phyloP scores from a whole-genome alignment of 2,329 filamentous ascomycete species.

The Fusarium papillatum region DNA sequence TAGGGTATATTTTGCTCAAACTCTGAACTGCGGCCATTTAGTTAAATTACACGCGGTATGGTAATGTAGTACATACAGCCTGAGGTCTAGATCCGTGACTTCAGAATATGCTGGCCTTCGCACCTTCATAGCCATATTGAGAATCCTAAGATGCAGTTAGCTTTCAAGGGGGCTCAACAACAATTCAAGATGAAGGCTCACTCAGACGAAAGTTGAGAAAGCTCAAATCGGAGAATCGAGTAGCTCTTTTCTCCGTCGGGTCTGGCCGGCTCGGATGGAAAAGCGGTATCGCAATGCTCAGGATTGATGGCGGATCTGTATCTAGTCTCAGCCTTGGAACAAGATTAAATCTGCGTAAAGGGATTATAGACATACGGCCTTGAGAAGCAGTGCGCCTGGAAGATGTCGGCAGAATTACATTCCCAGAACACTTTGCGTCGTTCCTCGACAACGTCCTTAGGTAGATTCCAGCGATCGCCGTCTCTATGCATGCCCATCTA shows the following conservation, averaged over 20 bases:
- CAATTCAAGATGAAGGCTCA: background rate
- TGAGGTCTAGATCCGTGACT: background rate
- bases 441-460: slow-evolving; percentile 3
- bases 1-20: slow-evolving; percentile 1
- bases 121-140: slow-evolving; percentile 13
- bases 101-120: slow-evolving; percentile 6
- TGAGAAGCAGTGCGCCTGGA: slow-evolving; percentile 8
- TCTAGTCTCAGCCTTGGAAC: background rate
- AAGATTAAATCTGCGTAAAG: too few relatives aligned
- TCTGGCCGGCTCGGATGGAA: slow-evolving; percentile 1
- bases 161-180: too few relatives aligned
- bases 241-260: slow-evolving; percentile 7
- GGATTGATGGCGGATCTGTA: slow-evolving; percentile 7
- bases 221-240: slow-evolving; percentile 3
- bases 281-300: slow-evolving; percentile 9
- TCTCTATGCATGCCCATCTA: slow-evolving; percentile 10
- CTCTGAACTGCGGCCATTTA: background rate
- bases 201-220: slow-evolving; percentile 7
- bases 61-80: background rate
- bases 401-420: slow-evolving; percentile 4
- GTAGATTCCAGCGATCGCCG: slow-evolving; percentile 8
- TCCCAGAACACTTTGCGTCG: slow-evolving; percentile 9
- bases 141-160: background rate
- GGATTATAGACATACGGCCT: background rate
- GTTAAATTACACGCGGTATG: background rate